Conservation (phyloP, 345 rosid genomes). For the Fremontodendron californicum region DNA sequence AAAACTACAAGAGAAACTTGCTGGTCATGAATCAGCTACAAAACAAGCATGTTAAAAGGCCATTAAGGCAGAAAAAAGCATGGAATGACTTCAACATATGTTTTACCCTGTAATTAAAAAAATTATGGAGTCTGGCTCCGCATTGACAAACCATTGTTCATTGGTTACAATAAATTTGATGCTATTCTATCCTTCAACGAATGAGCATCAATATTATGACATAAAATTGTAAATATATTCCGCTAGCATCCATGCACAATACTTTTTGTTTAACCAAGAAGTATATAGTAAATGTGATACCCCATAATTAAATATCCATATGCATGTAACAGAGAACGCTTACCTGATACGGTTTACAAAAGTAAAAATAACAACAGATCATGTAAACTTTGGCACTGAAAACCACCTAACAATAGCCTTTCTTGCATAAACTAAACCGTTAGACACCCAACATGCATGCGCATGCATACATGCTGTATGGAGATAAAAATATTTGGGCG, state of each 20-base stretch:
- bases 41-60: neutral
- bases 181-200: neutral
- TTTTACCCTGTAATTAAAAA: neutral
- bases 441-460: neutral
- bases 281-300: neutral
- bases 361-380: neutral
- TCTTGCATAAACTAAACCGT: neutral
- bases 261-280: neutral
- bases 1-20: neutral
- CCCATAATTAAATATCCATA: neutral
- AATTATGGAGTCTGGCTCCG: neutral
- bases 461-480: neutral
- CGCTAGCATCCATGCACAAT: neutral
- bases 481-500: neutral
- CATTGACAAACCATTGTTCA: neutral
- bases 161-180: neutral
- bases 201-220: neutral
- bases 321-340: neutral
- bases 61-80: neutral
- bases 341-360: slow-evolving; percentile 1
- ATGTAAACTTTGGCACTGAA: neutral
- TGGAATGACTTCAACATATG: neutral
- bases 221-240: neutral
- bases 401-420: neutral
- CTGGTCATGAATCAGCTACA: neutral